Evolutionary conservation across 805 yeast species (phyloP).

Genomic region (Saccharomycopsis synnaedendra): DNA sequence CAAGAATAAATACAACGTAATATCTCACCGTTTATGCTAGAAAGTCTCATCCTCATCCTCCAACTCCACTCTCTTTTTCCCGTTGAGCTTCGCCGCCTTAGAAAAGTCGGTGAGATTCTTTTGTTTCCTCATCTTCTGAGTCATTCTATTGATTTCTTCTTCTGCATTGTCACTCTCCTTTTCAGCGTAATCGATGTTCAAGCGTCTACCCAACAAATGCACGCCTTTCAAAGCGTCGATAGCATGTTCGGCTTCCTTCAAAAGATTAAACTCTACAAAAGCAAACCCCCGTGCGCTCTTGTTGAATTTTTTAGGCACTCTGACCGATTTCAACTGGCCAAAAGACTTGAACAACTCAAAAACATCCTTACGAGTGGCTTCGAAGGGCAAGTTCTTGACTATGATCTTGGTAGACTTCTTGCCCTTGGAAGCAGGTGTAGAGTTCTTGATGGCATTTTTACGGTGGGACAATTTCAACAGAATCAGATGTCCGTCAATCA

Average conservation of each 20-base stretch:
- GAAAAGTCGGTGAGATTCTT: slow-evolving; percentile 68
- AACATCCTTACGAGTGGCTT: slow-evolving; percentile 87
- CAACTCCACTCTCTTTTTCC: slow-evolving; percentile 58
- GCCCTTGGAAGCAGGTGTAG: slow-evolving; percentile 23
- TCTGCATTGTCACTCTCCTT: slow-evolving; percentile 75
- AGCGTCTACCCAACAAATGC: slow-evolving; percentile 88
- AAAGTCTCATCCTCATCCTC: slow-evolving; percentile 42
- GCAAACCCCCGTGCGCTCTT: slow-evolving; percentile 96
- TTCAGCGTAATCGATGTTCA: slow-evolving; percentile 89
- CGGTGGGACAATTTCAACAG: slow-evolving; percentile 85
- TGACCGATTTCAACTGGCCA: slow-evolving; percentile 87
- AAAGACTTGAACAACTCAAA: slow-evolving; percentile 87
- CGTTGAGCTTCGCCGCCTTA: slow-evolving; percentile 47
- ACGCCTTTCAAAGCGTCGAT: slow-evolving; percentile 92
- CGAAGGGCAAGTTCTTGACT: slow-evolving; percentile 95
- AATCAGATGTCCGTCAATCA: slow-evolving; percentile 80
- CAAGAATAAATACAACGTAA: too few species aligned
- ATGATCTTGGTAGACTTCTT: slow-evolving; percentile 63
- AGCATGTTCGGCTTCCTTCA: slow-evolving; percentile 88
- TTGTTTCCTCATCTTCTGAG: slow-evolving; percentile 72
- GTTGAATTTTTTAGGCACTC: slow-evolving; percentile 95
- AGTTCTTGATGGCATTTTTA: slow-evolving; percentile 31
- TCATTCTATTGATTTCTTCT: slow-evolving; percentile 84
- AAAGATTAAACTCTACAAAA: slow-evolving; percentile 79
- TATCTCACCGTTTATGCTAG: too few species aligned